phyloP scores from a whole-genome alignment of 108 stramenopile species.

The Nannochloropsis gaditana region DNA sequence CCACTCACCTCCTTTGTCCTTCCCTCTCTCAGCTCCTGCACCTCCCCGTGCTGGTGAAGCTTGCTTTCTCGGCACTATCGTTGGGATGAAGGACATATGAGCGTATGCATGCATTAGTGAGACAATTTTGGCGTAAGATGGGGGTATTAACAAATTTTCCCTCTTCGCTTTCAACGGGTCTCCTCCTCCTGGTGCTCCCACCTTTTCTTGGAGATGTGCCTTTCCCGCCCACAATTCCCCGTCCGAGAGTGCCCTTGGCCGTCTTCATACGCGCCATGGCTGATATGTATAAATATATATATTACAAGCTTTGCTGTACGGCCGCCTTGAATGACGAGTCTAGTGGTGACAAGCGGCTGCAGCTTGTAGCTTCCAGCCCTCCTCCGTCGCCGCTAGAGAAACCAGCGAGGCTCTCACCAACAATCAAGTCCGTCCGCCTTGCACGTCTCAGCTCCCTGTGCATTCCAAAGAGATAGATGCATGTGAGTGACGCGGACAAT shows the following conservation, averaged over 20 bases:
- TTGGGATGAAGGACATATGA: not conserved
- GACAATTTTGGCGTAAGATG: not conserved
- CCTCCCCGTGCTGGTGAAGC: not conserved
- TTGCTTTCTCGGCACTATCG: not conserved
- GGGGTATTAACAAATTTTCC: not conserved
- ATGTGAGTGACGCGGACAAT: too few species aligned
- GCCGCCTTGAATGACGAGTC: not conserved
- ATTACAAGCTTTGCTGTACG: not conserved
- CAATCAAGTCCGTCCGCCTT: too few species aligned
- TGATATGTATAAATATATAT: not conserved
- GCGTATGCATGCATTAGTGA: not conserved
- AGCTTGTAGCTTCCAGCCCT: not conserved
- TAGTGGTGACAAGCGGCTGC: not conserved
- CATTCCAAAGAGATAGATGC: too few species aligned
- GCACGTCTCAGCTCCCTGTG: too few species aligned
- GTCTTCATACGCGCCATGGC: not conserved
- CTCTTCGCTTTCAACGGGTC: not conserved
- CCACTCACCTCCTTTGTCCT: not conserved
- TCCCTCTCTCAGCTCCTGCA: not conserved
- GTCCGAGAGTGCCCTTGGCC: not conserved
- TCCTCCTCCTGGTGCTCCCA: too few species aligned
- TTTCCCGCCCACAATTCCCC: not conserved
- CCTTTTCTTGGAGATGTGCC: conserved; percentile 1
- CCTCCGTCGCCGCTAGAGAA: not conserved
- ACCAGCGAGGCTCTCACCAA: too few species aligned